These are phyloP conservation scores for Xylaria digitata DNA, from an alignment of 2,329 filamentous ascomycete genomes.

Conservation along the genomic window DNA sequence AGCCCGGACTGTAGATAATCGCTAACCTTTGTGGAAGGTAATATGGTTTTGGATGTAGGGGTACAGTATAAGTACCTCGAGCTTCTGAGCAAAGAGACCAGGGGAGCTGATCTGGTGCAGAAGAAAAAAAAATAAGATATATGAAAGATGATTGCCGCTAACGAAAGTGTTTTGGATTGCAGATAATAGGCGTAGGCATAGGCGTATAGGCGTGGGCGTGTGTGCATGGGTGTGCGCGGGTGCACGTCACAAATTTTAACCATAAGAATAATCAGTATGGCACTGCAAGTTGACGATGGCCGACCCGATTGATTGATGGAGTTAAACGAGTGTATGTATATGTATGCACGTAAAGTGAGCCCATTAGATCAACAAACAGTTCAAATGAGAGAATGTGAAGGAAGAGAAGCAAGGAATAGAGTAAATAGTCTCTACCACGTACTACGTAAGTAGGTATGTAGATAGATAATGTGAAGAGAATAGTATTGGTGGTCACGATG, in stretches of 20 bases:
- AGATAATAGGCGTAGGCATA: slow-evolving; percentile 4
- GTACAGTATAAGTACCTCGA: slow-evolving; percentile 4
- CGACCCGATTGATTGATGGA: neutral
- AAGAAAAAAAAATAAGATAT: slow-evolving; percentile 16
- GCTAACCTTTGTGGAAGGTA: slow-evolving; percentile 4
- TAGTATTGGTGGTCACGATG: neutral
- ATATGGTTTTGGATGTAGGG: slow-evolving; percentile 10
- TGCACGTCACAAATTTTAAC: slow-evolving; percentile 18
- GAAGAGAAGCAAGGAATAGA: slow-evolving; percentile 1
- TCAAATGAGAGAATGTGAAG: slow-evolving; percentile 8
- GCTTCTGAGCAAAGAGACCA: neutral
- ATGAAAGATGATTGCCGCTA: slow-evolving; percentile 28
- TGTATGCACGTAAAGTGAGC: slow-evolving; percentile 1
- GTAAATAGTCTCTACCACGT: too few relatives aligned
- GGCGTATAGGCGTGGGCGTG: neutral
- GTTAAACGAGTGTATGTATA: slow-evolving; percentile 4
- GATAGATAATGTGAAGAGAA: slow-evolving; percentile 14
- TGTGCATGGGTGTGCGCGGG: slow-evolving; percentile 7
- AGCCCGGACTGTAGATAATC: slow-evolving; percentile 1
- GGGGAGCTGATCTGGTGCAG: slow-evolving; percentile 11
- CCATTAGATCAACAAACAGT: slow-evolving; percentile 4
- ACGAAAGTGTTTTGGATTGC: slow-evolving; percentile 25
- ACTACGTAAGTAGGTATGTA: neutral
- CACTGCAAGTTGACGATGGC: slow-evolving; percentile 1
- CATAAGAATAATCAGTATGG: slow-evolving; percentile 3